phyloP scores from a whole-genome alignment of 805 yeast genomes.

The Saccharomycopsis vini region DNA sequence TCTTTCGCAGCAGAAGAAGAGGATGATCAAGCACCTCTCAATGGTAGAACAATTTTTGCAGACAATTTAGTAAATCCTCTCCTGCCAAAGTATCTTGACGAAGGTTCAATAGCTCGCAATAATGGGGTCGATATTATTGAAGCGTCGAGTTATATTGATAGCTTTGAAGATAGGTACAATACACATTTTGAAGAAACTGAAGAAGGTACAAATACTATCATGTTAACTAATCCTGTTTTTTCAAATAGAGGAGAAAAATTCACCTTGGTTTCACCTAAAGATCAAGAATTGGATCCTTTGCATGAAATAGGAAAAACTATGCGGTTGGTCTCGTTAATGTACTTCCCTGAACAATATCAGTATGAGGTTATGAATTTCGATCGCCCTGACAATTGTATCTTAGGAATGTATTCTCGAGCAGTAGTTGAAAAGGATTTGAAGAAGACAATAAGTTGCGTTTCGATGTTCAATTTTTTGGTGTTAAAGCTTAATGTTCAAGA shows the following conservation, averaged over 20 bases:
- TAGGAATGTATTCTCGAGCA: conserved; percentile 31
- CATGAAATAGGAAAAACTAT: conserved; percentile 49
- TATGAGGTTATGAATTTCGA: conserved; percentile 28
- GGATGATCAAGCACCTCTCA: too few relatives aligned
- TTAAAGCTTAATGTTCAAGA: conserved; percentile 27
- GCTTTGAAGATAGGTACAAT: too few relatives aligned
- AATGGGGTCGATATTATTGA: too few relatives aligned
- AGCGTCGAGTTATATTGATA: too few relatives aligned
- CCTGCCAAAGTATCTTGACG: neutral
- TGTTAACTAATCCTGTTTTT: too few relatives aligned
- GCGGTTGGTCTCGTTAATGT: conserved; percentile 33
- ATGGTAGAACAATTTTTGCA: neutral
- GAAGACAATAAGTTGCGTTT: conserved; percentile 28
- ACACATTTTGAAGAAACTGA: too few relatives aligned
- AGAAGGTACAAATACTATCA: neutral
- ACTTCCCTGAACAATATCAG: conserved; percentile 32
- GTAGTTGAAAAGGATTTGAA: conserved; percentile 26
- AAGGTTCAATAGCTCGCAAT: too few relatives aligned
- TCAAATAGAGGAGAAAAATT: conserved; percentile 2
- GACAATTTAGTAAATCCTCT: neutral
- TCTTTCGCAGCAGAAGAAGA: too few relatives aligned
- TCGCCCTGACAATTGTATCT: conserved; percentile 30
- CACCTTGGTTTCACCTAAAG: conserved; percentile 31
- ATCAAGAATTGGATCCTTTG: conserved; percentile 52
- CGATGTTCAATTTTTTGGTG: conserved; percentile 37